phyloP scores from a whole-genome alignment of 2,329 filamentous ascomycete species.

The Ophiostoma ulmi region DNA sequence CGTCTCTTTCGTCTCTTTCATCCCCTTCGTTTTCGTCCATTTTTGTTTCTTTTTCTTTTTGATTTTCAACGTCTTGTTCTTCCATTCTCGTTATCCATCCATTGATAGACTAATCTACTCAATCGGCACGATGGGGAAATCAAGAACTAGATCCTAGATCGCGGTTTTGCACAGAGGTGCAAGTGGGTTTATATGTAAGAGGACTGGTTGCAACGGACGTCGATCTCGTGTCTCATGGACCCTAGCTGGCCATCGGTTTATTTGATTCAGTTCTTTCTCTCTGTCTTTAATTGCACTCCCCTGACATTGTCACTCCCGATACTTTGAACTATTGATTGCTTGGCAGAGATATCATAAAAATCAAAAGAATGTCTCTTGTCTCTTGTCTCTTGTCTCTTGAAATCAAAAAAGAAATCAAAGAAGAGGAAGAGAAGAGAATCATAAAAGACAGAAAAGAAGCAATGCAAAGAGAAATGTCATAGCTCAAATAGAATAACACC shows the following conservation, averaged over 20 bases:
- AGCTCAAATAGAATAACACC: constrained; percentile 3
- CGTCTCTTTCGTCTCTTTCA: background rate
- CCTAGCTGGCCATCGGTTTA: background rate
- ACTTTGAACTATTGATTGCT: background rate
- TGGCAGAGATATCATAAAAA: background rate
- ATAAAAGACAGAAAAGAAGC: background rate
- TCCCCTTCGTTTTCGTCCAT: background rate
- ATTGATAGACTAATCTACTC: background rate
- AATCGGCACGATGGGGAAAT: constrained; percentile 8
- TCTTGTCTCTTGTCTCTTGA: too few relatives aligned
- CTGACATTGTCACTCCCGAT: too few relatives aligned
- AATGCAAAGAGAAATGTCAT: background rate
- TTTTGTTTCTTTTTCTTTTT: background rate
- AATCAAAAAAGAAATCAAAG: background rate
- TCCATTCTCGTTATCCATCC: background rate
- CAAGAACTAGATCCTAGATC: background rate
- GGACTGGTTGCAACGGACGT: constrained; percentile 2
- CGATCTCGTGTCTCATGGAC: constrained; percentile 6
- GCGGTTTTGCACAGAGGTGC: background rate
- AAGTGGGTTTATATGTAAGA: background rate
- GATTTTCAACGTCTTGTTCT: background rate
- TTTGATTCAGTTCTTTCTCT: background rate
- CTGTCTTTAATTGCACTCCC: background rate
- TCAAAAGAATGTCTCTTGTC: background rate
- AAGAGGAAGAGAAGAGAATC: background rate